Conservation (phyloP, 2,329 filamentous ascomycete genomes). For the Monilinia aucupariae region DNA sequence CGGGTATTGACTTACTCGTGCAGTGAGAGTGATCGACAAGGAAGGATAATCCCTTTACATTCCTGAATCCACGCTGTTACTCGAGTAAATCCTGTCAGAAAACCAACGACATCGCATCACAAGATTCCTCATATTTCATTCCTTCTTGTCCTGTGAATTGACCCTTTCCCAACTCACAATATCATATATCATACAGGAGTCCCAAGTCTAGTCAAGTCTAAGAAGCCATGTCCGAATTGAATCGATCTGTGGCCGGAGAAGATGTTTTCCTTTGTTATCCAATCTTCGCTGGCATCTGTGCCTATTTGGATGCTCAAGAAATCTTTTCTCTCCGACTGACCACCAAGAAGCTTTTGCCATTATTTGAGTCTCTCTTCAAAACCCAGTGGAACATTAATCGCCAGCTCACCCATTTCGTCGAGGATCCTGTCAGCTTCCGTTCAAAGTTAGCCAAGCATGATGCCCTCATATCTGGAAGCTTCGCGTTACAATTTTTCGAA, state of each 20-base stretch:
- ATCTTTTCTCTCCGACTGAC: background rate
- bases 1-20: too few relatives aligned
- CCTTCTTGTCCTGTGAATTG: too few relatives aligned
- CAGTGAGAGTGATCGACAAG: too few relatives aligned
- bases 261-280: background rate
- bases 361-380: background rate
- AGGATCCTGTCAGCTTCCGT: background rate
- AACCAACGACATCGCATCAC: background rate
- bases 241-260: background rate
- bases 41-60: too few relatives aligned
- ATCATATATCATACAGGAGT: background rate
- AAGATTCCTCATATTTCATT: background rate
- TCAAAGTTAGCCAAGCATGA: constrained; percentile 1
- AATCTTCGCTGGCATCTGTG: constrained; percentile 1
- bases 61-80: too few relatives aligned
- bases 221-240: background rate
- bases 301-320: background rate
- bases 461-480: constrained; percentile 17
- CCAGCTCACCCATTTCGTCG: background rate
- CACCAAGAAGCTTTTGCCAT: background rate
- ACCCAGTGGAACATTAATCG: background rate
- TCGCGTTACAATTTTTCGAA: constrained; percentile 19
- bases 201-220: background rate
- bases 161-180: background rate
- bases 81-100: background rate